These are phyloP conservation scores for Stemphylium vesicarium DNA, from an alignment of 2,329 filamentous ascomycete genomes.

Conservation along the genomic window DNA sequence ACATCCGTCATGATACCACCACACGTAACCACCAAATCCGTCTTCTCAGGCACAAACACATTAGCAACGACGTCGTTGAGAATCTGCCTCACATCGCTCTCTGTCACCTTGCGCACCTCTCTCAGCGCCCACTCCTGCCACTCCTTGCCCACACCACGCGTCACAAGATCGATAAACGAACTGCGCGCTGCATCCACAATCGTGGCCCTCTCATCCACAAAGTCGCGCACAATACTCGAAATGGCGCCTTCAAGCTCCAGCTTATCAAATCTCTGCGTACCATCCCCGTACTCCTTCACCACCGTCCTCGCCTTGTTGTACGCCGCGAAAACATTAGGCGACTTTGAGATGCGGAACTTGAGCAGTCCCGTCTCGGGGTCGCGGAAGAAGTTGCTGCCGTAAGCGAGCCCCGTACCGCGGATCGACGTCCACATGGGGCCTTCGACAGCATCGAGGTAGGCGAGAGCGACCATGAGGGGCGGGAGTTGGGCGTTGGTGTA, in stretches of 20 bases:
- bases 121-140: conserved; percentile 80
- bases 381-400: conserved; percentile 80
- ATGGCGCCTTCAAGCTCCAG: conserved; percentile 89
- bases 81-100: conserved; percentile 76
- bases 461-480: conserved; percentile 82
- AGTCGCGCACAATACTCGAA: conserved; percentile 82
- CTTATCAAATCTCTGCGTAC: conserved; percentile 74
- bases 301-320: conserved; percentile 78
- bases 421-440: conserved; percentile 94
- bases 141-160: conserved; percentile 75
- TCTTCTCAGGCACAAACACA: conserved; percentile 78
- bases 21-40: conserved; percentile 89
- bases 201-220: conserved; percentile 88
- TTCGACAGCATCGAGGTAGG: conserved; percentile 92
- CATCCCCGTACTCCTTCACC: conserved; percentile 75
- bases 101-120: conserved; percentile 75
- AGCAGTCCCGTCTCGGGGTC: conserved; percentile 80
- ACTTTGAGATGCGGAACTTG: conserved; percentile 86
- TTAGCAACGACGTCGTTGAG: conserved; percentile 78
- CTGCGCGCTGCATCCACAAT: conserved; percentile 81
- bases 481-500: conserved; percentile 80
- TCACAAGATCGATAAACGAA: conserved; percentile 82
- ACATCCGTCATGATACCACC: conserved; percentile 85
- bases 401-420: conserved; percentile 90
- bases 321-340: conserved; percentile 86